Percentiles rank a stretch among this genome's conserved stretches.
These are phyloP conservation scores for Ilyonectria sp. DNA, from an alignment of 2,329 filamentous ascomycete genomes.

Conservation along the genomic window DNA sequence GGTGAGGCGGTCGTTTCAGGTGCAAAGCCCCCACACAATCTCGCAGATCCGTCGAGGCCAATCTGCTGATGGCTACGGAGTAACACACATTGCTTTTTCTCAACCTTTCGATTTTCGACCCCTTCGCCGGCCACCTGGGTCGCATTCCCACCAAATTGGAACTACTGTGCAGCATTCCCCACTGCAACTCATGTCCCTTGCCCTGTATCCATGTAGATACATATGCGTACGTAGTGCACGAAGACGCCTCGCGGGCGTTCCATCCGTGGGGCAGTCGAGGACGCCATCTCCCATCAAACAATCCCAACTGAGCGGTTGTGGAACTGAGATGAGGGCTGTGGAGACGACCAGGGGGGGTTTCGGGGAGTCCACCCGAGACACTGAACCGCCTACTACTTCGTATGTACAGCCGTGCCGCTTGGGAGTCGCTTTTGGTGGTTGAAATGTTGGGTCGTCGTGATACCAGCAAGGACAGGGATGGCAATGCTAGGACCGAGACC, in stretches of 20 bases:
- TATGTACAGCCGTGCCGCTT: not conserved
- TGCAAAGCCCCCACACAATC: conserved; percentile 17
- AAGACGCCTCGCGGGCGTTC: conserved; percentile 17
- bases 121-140: conserved; percentile 23
- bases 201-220: conserved; percentile 1
- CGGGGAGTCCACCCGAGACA: conserved; percentile 27
- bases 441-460: not conserved
- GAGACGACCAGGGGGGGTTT: conserved; percentile 14
- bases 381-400: not conserved
- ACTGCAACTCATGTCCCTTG: conserved; percentile 21
- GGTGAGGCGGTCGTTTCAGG: conserved; percentile 32
- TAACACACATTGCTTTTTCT: conserved; percentile 25
- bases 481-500: not conserved
- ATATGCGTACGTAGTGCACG: not conserved
- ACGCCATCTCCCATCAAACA: not conserved
- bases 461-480: not conserved
- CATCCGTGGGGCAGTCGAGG: conserved; percentile 12
- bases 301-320: conserved; percentile 33
- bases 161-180: conserved; percentile 23
- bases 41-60: conserved; percentile 25
- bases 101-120: conserved; percentile 17
- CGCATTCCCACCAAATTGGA: conserved; percentile 15
- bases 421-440: not conserved
- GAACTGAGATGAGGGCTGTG: conserved; percentile 7
- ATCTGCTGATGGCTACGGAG: not conserved